Base-by-base conservation (phyloP, 2,329 filamentous ascomycete genomes). In the Microsporum canis region DNA sequence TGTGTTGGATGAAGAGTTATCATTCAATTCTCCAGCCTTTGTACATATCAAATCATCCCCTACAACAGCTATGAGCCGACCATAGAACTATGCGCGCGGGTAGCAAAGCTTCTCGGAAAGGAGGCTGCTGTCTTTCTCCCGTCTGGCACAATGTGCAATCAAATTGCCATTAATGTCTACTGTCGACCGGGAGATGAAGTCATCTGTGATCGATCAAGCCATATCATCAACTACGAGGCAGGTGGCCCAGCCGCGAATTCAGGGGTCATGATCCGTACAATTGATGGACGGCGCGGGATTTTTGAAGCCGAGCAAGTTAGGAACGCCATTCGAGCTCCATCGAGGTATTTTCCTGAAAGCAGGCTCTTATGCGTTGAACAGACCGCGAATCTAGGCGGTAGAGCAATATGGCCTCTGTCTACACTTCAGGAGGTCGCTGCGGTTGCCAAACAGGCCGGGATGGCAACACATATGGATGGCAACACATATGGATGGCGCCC, bases 371-470 rank as follows among this genome's bases (percentile, higher is more conserved):
- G 65, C 14, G 67, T 71, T 10, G 67, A 57, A 38, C 65, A 84
- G 81, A 63, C 78, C 94, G 31, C 89, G 94, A 70, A 91, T 92
- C 71, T 94, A 89, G 1, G 79, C 92, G 82, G 82, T 57, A 89
- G 89, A 41, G 84, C 84, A 62, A 77, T 94, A 41, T 85, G 87
- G 77, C 89, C 89, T 0, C 78, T 92, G 0, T 74, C 75, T 2
- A 88, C 92, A 70, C 79, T 84, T 7, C 78, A 76, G 62, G 78
- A 79, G 49, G 92, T 94, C 67, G 78, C 82, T 0, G 75, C 74
- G 0, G 94, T 86, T 75, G 88, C 84, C 1, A 78, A 76, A 68
- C 61, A 79, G 71, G 75, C 87, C 64, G 77, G 74, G 23, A 83
- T 91, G 62, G 78, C 79, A 59, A 76, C 89, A 71, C 88, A 91